Evolutionary conservation across 2,329 filamentous ascomycete species (phyloP), one percentile per base, ranked within the genome.

Genomic region (Alternaria rosae): DNA sequence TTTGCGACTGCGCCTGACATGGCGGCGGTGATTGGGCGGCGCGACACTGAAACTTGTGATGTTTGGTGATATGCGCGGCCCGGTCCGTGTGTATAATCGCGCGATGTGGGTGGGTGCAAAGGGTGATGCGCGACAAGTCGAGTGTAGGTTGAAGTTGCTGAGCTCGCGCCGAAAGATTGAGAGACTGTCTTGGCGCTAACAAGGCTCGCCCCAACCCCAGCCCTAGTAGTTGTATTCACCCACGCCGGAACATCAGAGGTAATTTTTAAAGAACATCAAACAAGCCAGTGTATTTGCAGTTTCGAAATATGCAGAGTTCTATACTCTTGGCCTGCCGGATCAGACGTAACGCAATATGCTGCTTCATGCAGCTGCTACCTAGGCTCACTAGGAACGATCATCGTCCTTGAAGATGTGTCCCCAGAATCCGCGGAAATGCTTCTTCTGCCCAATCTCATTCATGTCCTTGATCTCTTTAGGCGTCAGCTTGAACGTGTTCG

Each of bases 401-500:
- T 87, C 82, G 2, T 76, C 76, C 10, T 75, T 83, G 75, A 88
- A 89, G 60, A 81, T 82, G 15, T 84, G 66, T 3, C 65, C 79
- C 87, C 87, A 91, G 73, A 87, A 91, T 0, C 79, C 85, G 30
- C 89, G 83, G 70, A 80, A 88, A 75, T 91, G 86, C 79, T 89
- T 89, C 81, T 87, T 73, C 67, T 80, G 80, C 1, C 89, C 89
- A 35, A 84, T 70, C 67, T 85, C 81, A 53, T 78, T 79, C 15
- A 80, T 69, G 43, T 78, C 61, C 61, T 85, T 78, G 23, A 89
- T 81, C 75, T 90, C 88, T 45, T 80, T 80, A 0, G 86, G 85
- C 6, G 85, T 89, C 64, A 90, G 72, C 65, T 85, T 85, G 76
- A 90, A 89, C 1, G 83, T 85, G 66, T 85, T 79, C 2, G 80